These are phyloP conservation scores for Fusarium goolgardi DNA, from an alignment of 2,329 filamentous ascomycete species.

Conservation along the genomic window DNA sequence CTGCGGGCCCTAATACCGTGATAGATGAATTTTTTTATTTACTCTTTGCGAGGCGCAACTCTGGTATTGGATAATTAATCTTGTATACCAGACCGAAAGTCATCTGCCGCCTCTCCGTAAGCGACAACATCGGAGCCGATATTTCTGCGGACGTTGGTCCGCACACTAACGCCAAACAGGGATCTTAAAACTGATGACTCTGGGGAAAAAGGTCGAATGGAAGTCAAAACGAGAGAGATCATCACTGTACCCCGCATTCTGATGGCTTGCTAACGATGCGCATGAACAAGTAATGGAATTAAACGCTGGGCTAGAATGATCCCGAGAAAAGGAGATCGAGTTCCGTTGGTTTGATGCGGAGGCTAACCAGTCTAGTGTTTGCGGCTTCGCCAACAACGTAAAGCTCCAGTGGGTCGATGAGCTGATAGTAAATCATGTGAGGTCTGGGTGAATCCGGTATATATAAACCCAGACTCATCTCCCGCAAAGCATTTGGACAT, in stretches of 20 bases:
- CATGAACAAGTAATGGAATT: background rate
- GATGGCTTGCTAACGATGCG: background rate
- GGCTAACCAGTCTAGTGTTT: background rate
- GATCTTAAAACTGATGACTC: background rate
- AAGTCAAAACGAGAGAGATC: conserved; percentile 18
- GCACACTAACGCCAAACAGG: conserved; percentile 18
- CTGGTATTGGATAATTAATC: background rate
- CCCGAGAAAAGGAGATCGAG: background rate
- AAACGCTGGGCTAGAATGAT: background rate
- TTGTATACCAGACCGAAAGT: background rate
- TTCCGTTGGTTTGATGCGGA: conserved; percentile 9
- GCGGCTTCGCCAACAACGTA: conserved; percentile 5
- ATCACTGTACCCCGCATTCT: conserved; percentile 28
- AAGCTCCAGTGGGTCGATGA: conserved; percentile 27
- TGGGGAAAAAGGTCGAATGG: conserved; percentile 16
- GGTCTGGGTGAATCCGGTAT: background rate
- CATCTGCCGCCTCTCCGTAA: background rate
- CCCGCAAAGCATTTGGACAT: background rate
- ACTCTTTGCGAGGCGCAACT: background rate
- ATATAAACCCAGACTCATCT: conserved; percentile 27
- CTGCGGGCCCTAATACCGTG: background rate
- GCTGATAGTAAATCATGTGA: conserved; percentile 34
- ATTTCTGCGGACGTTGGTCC: conserved; percentile 6
- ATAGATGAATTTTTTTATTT: background rate
- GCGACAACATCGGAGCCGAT: conserved; percentile 16